Evolutionary conservation across 2,329 filamentous ascomycete species (phyloP), one percentile per base, ranked within the genome.

Genomic region (Podosphaera fusca): DNA sequence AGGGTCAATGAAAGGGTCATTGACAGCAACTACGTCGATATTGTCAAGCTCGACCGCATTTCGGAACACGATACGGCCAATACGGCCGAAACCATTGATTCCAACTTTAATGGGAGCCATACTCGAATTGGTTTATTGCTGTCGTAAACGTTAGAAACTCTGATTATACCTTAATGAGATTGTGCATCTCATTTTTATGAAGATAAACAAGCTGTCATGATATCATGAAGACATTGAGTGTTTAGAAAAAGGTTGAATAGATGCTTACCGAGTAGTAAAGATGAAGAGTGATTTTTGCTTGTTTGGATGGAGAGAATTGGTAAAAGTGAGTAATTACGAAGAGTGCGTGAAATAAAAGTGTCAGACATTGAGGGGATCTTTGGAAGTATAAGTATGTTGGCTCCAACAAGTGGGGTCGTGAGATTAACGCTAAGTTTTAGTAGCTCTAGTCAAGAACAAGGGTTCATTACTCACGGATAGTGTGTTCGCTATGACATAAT

Each of bases 51-150:
- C 84, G 71, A 94, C 72, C 69, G 90, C 87, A 78, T 95, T 96
- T 78, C 90, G 87, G 85, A 96, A 92, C 79, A 96, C 84, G 73
- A 98, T 95, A 74, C 92, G 86, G 70, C 92, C 92, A 75, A 98
- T 98, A 75, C 92, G 89, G 78, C 92, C 92, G 80, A 98, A 98
- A 74, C 92, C 90, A 85, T 95, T 96, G 84, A 95, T 95, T 74
- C 88, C 88, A 72, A 94, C 87, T 82, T 94, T 80, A 71, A 77
- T 72, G 55, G 64, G 67, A 70, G 70, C 68, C 74, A 78, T 78
- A 62, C 67, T 76, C 10, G 21, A 36, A 21, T n/a, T 10, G 14
- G 6, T 52, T 21, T n/a, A 34, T 38, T 53, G 21, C 21, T 53
- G 29, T 21, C 4, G 3, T 31, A 50, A 3, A 9, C 21, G 2